Conservation (phyloP, 2,329 filamentous ascomycete genomes). For the Biscogniauxia sp. region DNA sequence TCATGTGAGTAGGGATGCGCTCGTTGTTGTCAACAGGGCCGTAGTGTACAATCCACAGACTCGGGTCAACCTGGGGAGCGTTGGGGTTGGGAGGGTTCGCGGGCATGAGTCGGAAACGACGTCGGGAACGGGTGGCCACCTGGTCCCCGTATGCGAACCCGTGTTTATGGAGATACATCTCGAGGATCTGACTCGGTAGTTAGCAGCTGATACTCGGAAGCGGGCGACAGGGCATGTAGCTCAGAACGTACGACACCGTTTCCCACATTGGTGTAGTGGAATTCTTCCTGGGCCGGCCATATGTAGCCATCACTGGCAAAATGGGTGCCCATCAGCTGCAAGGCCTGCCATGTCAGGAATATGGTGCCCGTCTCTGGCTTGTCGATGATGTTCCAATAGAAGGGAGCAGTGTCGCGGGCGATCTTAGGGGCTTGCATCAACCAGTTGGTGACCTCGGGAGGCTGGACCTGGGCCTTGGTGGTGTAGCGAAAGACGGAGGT, state of each 20-base stretch:
- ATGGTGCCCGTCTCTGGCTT: conserved; percentile 78
- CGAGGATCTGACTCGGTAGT: conserved; percentile 64
- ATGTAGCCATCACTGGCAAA: conserved; percentile 92
- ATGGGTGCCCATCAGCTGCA: conserved; percentile 65
- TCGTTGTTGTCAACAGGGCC: conserved; percentile 72
- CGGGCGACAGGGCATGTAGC: conserved; percentile 2
- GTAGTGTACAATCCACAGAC: conserved; percentile 91
- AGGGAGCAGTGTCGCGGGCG: conserved; percentile 77
- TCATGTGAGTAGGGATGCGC: conserved; percentile 65
- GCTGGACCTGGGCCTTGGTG: conserved; percentile 64
- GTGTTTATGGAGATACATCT: conserved; percentile 79
- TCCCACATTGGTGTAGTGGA: conserved; percentile 70
- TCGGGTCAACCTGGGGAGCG: conserved; percentile 70
- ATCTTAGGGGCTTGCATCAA: conserved; percentile 81
- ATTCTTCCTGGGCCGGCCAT: conserved; percentile 80
- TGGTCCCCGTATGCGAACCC: conserved; percentile 78
- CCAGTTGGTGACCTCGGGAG: conserved; percentile 78
- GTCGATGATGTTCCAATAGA: conserved; percentile 92
- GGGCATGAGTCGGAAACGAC: conserved; percentile 81
- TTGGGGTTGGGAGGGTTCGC: conserved; percentile 67
- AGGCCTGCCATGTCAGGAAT: conserved; percentile 85
- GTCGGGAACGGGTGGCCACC: conserved; percentile 72
- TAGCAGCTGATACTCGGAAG: conserved; percentile 9
- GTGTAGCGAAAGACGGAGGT: conserved; percentile 83
- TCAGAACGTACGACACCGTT: conserved; percentile 51